Percentiles rank a stretch among this genome's conserved stretches.
phyloP scores from a whole-genome alignment of 192 early-diverging fungal species.

The Neocallimastix lanati region DNA sequence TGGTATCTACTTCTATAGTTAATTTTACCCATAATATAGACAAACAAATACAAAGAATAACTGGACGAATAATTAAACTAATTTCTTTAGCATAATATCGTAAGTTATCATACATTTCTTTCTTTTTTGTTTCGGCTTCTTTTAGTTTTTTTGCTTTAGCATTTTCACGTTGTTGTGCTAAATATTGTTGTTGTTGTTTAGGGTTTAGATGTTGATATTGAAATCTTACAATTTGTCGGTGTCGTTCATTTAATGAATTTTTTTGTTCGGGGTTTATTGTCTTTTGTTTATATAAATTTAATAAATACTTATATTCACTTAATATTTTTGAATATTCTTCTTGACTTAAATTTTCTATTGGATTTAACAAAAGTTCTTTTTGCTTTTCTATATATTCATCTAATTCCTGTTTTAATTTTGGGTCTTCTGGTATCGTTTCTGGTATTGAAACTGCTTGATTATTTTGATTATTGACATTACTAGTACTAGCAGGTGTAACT shows the following conservation, averaged over 20 bases:
- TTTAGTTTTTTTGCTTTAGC: background rate
- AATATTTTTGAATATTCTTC: background rate
- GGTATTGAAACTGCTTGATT: background rate
- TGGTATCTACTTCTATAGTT: background rate
- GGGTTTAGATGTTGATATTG: background rate
- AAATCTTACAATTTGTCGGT: background rate
- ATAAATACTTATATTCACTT: background rate
- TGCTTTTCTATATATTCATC: background rate
- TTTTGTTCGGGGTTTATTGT: background rate
- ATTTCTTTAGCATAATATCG: background rate
- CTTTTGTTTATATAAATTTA: background rate
- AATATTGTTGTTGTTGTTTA: background rate
- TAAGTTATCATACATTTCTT: background rate
- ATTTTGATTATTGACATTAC: background rate
- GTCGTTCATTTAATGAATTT: background rate
- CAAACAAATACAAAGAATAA: conserved; percentile 53
- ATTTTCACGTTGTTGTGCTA: background rate
- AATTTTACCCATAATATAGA: conserved; percentile 74
- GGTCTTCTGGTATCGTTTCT: background rate
- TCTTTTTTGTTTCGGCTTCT: background rate
- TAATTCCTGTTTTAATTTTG: background rate
- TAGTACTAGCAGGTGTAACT: background rate
- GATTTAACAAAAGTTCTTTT: background rate
- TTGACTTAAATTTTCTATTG: background rate
- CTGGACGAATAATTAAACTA: conserved; percentile 53